Evolutionary conservation across 2,329 filamentous ascomycete genomes (phyloP).

Genomic region (Pleochaeta shiraiana): DNA sequence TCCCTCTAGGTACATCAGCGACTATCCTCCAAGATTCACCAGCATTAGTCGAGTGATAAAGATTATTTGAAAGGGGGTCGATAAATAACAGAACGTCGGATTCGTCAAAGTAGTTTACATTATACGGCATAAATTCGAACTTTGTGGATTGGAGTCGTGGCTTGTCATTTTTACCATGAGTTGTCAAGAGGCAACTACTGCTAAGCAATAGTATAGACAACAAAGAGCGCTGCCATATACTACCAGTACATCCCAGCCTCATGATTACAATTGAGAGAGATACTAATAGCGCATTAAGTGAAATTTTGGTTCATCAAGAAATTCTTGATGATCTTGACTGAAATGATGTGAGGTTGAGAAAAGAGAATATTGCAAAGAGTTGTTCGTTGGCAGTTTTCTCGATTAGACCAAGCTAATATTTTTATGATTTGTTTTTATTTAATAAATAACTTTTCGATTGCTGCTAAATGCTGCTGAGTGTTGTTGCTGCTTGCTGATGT

Average conservation of each 20-base stretch:
- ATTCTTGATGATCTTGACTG: not conserved
- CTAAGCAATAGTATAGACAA: constrained; percentile 13
- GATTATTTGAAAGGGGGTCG: constrained; percentile 37
- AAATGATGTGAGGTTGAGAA: too few relatives aligned
- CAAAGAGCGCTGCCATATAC: constrained; percentile 16
- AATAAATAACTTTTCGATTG: too few relatives aligned
- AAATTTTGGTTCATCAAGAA: not conserved
- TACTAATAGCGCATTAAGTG: not conserved
- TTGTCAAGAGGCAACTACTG: constrained; percentile 5
- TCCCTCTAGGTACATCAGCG: constrained; percentile 38
- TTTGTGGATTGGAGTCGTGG: constrained; percentile 42
- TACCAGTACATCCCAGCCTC: not conserved
- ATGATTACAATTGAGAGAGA: not conserved
- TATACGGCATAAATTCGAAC: constrained; percentile 43
- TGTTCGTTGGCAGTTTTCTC: too few relatives aligned
- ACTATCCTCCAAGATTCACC: constrained; percentile 55
- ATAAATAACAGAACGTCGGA: constrained; percentile 63
- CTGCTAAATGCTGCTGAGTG: too few relatives aligned
- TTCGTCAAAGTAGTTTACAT: constrained; percentile 79
- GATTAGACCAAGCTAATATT: too few relatives aligned
- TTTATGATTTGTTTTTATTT: too few relatives aligned
- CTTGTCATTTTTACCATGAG: constrained; percentile 19
- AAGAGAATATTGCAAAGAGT: too few relatives aligned
- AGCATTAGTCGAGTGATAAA: constrained; percentile 63
- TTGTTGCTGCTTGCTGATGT: too few relatives aligned